Percentiles rank a stretch among this genome's conserved stretches.
These are phyloP conservation scores for Vigna mungo DNA, from an alignment of 306 rosid genomes.

Conservation along the genomic window DNA sequence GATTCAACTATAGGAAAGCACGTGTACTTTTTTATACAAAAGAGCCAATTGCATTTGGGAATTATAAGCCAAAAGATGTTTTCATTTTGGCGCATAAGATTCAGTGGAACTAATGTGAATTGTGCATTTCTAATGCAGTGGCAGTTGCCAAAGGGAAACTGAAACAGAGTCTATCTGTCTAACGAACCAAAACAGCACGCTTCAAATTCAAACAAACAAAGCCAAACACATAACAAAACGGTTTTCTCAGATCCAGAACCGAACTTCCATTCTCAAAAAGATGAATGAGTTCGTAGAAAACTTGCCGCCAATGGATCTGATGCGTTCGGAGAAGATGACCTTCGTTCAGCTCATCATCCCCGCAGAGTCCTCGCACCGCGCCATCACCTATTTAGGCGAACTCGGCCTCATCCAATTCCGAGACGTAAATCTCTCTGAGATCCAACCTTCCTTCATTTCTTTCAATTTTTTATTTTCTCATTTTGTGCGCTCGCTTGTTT, in stretches of 20 bases:
- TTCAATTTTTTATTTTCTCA: not conserved
- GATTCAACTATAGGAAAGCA: not conserved
- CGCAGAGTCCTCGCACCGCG: conserved; percentile 88
- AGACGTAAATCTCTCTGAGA: conserved; percentile 65
- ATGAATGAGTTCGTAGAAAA: conserved; percentile 67
- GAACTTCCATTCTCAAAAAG: conserved; percentile 53
- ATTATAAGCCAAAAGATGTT: not conserved
- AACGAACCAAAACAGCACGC: conserved; percentile 41
- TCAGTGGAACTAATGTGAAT: conserved; percentile 14
- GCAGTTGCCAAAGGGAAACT: conserved; percentile 52
- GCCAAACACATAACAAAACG: not conserved
- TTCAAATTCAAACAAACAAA: conserved; percentile 39
- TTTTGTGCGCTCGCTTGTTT: conserved; percentile 12
- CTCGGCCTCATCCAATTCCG: conserved; percentile 89
- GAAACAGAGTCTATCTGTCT: conserved; percentile 37
- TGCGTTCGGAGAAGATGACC: conserved; percentile 96
- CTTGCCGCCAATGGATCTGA: conserved; percentile 87
- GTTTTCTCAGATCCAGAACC: conserved; percentile 58
- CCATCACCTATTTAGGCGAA: conserved; percentile 80
- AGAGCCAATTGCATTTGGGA: not conserved
- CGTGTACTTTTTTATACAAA: not conserved
- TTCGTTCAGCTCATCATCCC: conserved; percentile 91
- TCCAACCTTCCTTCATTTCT: conserved; percentile 40
- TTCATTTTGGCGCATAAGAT: not conserved
- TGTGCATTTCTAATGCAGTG: conserved; percentile 42